phyloP scores from a whole-genome alignment of 257 asterid genomes.

The Vinca minor region DNA sequence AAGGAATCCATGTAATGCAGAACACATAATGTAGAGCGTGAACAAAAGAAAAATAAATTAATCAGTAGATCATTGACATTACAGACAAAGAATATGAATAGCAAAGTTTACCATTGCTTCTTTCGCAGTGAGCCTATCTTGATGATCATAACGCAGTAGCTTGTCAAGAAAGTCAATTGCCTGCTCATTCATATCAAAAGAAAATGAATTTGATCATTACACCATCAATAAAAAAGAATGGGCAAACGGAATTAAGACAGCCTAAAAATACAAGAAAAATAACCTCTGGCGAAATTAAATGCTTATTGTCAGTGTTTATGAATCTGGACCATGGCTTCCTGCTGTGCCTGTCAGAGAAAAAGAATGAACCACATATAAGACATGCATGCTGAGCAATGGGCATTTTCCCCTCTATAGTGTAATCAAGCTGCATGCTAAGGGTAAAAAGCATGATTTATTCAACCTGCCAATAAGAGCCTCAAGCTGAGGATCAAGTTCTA shows the following conservation, averaged over 20 bases:
- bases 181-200: constrained; percentile 17
- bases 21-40: not conserved
- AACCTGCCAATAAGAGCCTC: constrained; percentile 39
- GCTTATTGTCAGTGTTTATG: constrained; percentile 36
- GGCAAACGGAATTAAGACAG: not conserved
- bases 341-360: constrained; percentile 29
- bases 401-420: not conserved
- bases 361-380: constrained; percentile 1
- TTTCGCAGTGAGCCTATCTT: constrained; percentile 36
- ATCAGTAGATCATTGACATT: not conserved
- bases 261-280: not conserved
- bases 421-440: not conserved
- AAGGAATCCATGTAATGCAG: not conserved
- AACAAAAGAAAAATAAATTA: not conserved
- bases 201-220: not conserved
- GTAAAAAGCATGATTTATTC: not conserved
- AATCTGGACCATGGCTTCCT: constrained; percentile 39
- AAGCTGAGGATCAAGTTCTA: constrained; percentile 34
- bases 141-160: constrained; percentile 39
- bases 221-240: not conserved
- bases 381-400: not conserved
- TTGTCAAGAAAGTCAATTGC: constrained; percentile 39
- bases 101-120: constrained; percentile 31
- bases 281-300: constrained; percentile 37
- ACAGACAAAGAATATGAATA: not conserved